Base-by-base conservation (phyloP, 371 early-diverging fungal genomes). In the Rhizomucor miehei region DNA sequence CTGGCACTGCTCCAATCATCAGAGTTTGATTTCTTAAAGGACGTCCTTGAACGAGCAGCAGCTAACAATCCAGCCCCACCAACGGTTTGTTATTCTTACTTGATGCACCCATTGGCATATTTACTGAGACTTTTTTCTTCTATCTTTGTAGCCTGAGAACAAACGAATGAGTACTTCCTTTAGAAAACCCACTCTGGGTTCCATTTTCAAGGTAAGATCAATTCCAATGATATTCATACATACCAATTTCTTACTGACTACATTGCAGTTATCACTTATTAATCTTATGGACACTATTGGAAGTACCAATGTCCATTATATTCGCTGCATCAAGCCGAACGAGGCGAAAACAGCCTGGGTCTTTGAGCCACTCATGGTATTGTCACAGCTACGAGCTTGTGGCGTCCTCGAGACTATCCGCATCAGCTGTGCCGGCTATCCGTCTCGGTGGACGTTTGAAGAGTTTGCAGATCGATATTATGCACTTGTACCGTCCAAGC, bases 321-420 rank as follows among this genome's bases (percentile, higher is more conserved):
- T 97, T 59, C 92, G 98, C 52, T 97, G 98, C 80, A 92, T 97
- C 70, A 96, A 96, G 72, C 97, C 98, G 17, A 97, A 97, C 73
- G 92, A 89, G 66, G 87, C 86, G 29, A 97, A 97, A 73, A 76
- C 69, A 3, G 86, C 97, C 13, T 91, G 91, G 86, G 75, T 63
- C 20, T 93, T 98, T 59, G 95, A 98, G 52, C 85, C 93, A 20
- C 84, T 83, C 24, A 88, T 95, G 86, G 97, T 99, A 12, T 79
- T 99, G 3, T 72, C 89, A 16, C 99, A 99, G 75, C 73, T 99
- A 44, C 87, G 95, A 39, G 99, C 99, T 36, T 99, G 99, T 77
- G 99, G 99, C 84, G 99, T 99, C 5, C 67, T 99, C 10, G 99
- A 99, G 73, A 99, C 99, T 3, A 99, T 99, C 63, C 88, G 98